Base-by-base conservation (phyloP, 2,329 filamentous ascomycete genomes). In the Cercospora beticola region DNA sequence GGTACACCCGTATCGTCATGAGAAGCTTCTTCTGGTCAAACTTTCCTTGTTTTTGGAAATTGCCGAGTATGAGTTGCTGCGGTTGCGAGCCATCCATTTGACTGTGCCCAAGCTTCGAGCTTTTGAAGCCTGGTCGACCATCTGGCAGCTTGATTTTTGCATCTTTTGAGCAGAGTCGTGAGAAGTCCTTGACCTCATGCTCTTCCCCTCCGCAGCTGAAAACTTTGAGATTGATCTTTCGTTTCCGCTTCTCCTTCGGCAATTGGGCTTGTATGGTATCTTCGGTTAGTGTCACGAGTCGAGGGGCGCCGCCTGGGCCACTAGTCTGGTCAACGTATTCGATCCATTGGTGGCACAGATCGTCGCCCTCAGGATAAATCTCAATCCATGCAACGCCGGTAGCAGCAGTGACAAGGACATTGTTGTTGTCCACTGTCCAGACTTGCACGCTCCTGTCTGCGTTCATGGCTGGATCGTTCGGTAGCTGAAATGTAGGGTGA, bases 341-440 rank as follows among this genome's bases (percentile, higher is more conserved):
- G 72, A 95, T 88, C 88, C 92, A 97, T 16, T 87, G 83, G 72
- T 86, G 90, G 78, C 94, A 97, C 16, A 92, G 82, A 52, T 92
- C 89, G 69, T 97, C 93, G n/a, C 88, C 91, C 69, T 94, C 91
- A 0, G 86, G 83, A 74, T 88, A 94, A 8, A 98, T 86, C 79
- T 98, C 94, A 10, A 97, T 84, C 79, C 92, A 97, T 0, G 93
- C 89, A 58, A 98, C 86, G 0, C 94, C 95, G 0, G 92, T 91
- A 1, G 90, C 85, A 2, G 94, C 92, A 49, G 91, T 93, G 18
- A 94, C 85, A 52, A 95, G 82, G 14, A 95, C 86, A 65, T 89
- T 90, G 10, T 90, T 89, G 69, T 89, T 89, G 67, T 97, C 94
- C 0, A 94, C 88, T 0, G 91, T 89, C 89, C 92, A 98, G 0